Conservation (phyloP, 106 monocot genomes). For the Alisma plantagoaquatica region DNA sequence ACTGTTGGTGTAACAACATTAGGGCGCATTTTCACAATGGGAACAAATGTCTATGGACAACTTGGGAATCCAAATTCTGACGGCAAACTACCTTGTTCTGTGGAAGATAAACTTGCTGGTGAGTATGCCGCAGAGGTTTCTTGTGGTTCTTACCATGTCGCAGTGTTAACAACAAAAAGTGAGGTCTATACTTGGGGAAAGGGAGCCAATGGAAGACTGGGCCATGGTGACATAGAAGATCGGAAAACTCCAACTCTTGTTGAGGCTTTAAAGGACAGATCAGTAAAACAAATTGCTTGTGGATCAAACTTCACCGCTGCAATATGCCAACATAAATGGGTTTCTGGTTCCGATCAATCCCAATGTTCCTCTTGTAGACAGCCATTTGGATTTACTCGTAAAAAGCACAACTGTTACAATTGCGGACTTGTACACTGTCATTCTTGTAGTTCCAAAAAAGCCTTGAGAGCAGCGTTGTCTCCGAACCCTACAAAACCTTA, state of each 20-base stretch:
- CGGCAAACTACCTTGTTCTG: conserved; percentile 12
- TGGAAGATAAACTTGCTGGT: conserved; percentile 14
- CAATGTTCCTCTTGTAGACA: conserved; percentile 79
- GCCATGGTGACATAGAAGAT: conserved; percentile 19
- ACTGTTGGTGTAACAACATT: conserved; percentile 14
- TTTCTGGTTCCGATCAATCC: conserved; percentile 77
- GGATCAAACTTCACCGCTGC: conserved; percentile 88
- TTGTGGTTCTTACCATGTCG: conserved; percentile 22
- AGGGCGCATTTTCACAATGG: conserved; percentile 10
- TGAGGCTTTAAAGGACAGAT: conserved; percentile 18
- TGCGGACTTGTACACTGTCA: conserved; percentile 86
- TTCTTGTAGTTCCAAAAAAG: conserved; percentile 75
- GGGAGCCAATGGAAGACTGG: conserved; percentile 18
- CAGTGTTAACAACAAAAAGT: conserved; percentile 12
- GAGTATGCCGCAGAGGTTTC: conserved; percentile 9
- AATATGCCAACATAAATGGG: conserved; percentile 88
- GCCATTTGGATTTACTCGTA: conserved; percentile 89
- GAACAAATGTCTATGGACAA: conserved; percentile 15
- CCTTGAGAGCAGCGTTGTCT: conserved; percentile 53
- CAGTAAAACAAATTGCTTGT: conserved; percentile 71
- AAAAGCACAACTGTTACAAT: conserved; percentile 88
- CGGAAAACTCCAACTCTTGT: conserved; percentile 15
- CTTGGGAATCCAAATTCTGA: conserved; percentile 18
- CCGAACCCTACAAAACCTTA: conserved; percentile 77
- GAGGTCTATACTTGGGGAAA: conserved; percentile 25